Conservation (phyloP, 495 filamentous ascomycete genomes). For the Sphaerosporella brunnea region DNA sequence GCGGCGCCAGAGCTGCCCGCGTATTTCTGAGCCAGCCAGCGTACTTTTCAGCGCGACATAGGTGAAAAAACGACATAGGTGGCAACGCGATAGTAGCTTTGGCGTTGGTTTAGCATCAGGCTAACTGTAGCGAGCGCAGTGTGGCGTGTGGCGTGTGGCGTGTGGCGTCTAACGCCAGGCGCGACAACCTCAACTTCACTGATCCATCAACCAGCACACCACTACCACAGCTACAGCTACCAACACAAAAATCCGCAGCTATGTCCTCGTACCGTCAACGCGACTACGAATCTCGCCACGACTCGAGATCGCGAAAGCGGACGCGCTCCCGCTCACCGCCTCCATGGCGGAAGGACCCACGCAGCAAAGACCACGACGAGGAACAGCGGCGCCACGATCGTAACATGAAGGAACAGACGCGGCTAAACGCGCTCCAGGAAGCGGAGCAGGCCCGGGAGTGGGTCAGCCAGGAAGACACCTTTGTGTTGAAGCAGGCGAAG, state of each 20-base stretch:
- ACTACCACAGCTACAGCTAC: slow-evolving; percentile 50
- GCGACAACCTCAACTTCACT: slow-evolving; percentile 33
- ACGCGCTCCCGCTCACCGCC: slow-evolving; percentile 63
- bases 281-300: not conserved
- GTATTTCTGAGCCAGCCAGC: too few relatives aligned
- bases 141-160: not conserved
- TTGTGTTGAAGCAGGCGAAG: slow-evolving; percentile 91
- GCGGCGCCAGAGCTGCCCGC: too few relatives aligned
- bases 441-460: slow-evolving; percentile 68
- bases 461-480: slow-evolving; percentile 86
- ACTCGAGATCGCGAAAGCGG: slow-evolving; percentile 63
- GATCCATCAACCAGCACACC: slow-evolving; percentile 60
- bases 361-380: slow-evolving; percentile 62
- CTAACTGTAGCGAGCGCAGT: not conserved
- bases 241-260: too few relatives aligned
- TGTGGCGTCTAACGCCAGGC: too few relatives aligned
- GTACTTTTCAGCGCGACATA: too few relatives aligned
- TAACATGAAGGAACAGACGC: slow-evolving; percentile 45
- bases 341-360: too few relatives aligned
- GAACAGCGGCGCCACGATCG: slow-evolving; percentile 29
- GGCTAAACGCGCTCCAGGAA: slow-evolving; percentile 44
- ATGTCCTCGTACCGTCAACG: slow-evolving; percentile 35
- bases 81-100: too few relatives aligned
- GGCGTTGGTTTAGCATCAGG: too few relatives aligned
- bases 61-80: too few relatives aligned